Evolutionary conservation across 2,329 filamentous ascomycete species (phyloP).

Genomic region (Nemania sp.): DNA sequence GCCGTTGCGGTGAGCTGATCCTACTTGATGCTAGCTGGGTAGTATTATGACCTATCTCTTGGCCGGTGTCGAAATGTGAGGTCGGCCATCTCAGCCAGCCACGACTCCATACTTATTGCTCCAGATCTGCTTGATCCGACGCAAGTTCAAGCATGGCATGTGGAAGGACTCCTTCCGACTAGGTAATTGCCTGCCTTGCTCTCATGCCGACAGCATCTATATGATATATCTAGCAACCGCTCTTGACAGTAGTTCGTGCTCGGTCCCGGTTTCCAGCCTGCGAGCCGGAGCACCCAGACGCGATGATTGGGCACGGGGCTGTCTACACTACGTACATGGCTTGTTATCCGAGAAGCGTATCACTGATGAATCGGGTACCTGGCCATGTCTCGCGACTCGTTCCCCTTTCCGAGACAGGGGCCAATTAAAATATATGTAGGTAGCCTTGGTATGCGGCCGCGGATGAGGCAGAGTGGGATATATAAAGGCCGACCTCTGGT

Average conservation of each 20-base stretch:
- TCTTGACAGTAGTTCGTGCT: neutral
- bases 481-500: conserved; percentile 15
- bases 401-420: conserved; percentile 19
- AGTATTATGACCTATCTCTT: no score
- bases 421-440: conserved; percentile 24
- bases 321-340: no score
- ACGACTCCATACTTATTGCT: neutral
- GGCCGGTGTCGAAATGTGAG: no score
- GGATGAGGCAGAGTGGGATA: conserved; percentile 11
- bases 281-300: neutral
- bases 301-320: no score
- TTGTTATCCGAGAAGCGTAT: neutral
- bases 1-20: conserved; percentile 18
- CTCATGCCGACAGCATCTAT: neutral
- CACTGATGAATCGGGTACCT: neutral
- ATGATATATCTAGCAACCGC: neutral
- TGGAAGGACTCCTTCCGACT: conserved; percentile 21
- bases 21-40: neutral
- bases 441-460: conserved; percentile 4
- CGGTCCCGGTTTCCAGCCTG: conserved; percentile 6
- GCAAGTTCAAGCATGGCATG: neutral
- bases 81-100: no score
- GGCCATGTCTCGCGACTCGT: conserved; percentile 17
- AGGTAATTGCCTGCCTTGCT: neutral
- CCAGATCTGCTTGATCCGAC: neutral